These are phyloP conservation scores for Cucumis melo DNA, from an alignment of 306 rosid genomes.

Conservation along the genomic window DNA sequence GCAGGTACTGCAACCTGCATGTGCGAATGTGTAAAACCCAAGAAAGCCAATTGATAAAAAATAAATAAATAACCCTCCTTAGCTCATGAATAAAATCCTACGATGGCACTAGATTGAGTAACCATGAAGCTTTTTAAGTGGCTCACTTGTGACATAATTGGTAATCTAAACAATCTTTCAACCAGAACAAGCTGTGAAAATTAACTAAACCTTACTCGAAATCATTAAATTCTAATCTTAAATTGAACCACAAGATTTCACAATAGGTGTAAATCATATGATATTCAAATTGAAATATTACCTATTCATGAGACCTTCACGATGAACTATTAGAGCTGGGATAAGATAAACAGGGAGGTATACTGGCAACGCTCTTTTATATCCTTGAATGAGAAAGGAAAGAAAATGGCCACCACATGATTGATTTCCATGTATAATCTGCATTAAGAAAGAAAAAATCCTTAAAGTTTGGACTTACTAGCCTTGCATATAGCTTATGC, in stretches of 20 bases:
- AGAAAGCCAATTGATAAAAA: background rate
- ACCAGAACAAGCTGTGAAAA: background rate
- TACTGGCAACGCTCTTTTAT: conserved; percentile 84
- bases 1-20: background rate
- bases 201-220: background rate
- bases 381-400: conserved; percentile 74
- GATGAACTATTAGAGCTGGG: conserved; percentile 91
- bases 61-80: background rate
- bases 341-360: conserved; percentile 88
- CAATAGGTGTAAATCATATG: background rate
- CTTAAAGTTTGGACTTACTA: background rate
- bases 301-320: conserved; percentile 75
- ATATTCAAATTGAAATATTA: conserved; percentile 11
- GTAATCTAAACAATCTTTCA: background rate
- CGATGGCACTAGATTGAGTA: background rate
- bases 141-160: background rate
- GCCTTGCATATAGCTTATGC: background rate
- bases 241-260: background rate
- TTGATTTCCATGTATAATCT: conserved; percentile 86
- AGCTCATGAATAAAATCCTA: background rate
- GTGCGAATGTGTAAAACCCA: background rate
- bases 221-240: background rate
- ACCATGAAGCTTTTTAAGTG: background rate
- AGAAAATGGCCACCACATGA: conserved; percentile 56
- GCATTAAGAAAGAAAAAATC: conserved; percentile 19